phyloP scores from a whole-genome alignment of 2,329 filamentous ascomycete genomes.

The Myriosclerotinia duriaeana region DNA sequence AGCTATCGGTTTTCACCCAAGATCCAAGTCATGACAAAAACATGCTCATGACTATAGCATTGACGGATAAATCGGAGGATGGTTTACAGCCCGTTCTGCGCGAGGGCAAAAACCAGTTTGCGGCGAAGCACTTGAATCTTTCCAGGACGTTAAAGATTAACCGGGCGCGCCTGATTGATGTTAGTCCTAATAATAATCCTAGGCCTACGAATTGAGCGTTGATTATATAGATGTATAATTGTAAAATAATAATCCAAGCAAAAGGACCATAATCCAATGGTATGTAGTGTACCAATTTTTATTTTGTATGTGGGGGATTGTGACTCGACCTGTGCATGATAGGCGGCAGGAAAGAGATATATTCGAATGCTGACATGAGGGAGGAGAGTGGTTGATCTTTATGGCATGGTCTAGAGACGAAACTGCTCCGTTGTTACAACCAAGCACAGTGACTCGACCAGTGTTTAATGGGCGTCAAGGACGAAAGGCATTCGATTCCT shows the following conservation, averaged over 20 bases:
- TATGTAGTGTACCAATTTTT: constrained; percentile 8
- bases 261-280: neutral
- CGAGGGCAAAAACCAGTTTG: neutral
- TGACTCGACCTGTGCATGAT: neutral
- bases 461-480: neutral
- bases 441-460: neutral
- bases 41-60: constrained; percentile 11
- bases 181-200: neutral
- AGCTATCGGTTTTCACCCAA: constrained; percentile 4
- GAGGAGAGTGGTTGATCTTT: neutral
- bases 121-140: neutral
- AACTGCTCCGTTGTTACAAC: neutral
- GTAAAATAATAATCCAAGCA: neutral
- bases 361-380: too few species aligned
- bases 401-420: neutral
- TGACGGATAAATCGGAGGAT: constrained; percentile 15
- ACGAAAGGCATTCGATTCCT: neutral
- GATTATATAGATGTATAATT: constrained; percentile 4
- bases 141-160: neutral
- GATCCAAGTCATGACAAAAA: neutral
- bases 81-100: constrained; percentile 7
- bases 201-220: neutral
- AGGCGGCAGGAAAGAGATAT: neutral
- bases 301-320: neutral
- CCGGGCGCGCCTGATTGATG: neutral